Base-by-base conservation (phyloP, 805 yeast species). In the Metschnikowia amazonensis region DNA sequence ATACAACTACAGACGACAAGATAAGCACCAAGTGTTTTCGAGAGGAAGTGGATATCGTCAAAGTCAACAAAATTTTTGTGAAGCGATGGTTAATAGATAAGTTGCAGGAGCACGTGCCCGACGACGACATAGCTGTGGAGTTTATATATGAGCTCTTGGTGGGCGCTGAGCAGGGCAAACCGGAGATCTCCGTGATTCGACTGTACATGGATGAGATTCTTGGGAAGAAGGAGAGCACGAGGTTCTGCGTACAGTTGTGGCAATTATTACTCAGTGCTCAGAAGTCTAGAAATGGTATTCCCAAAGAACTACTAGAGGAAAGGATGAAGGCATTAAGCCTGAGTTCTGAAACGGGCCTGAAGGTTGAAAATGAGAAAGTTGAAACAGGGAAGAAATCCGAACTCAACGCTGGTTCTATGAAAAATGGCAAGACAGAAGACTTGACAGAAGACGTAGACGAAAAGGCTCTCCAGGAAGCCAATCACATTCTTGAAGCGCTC, bases 61-160 rank as follows among this genome's bases (percentile, higher is more conserved):
- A 67, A 49, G 70, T 78, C 25, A 67, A 76, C 50, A 49, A 63
- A 37, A 51, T 46, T 0, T 63, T 72, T n/a, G 61, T 77, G 3
- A 60, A 64, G 40, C 49, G 50, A 13, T 78, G 81, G 78, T 63
- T 77, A 16, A 52, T 49, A 2, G 52, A 56, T 3, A 52, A 59
- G 40, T 45, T 77, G 25, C 58, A 64, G 13, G 56, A 63, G 36
- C 58, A 65, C 9, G 56, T 76, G 10, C 79, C 79, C 0, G 80
- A 75, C 37, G 83, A 79, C 51, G 83, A 78, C 20, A 70, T 78
- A 3, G 65, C 74, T 5, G 61, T 66, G 2, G 80, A 73, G 32
- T 77, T 74, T 45, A 57, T 74, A 3, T 58, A 60, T 40, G 80
- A 79, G 53, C 57, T 78, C 36, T 55, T 79, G 20, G 45, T 53